Percentiles rank a stretch among this genome's conserved stretches.
phyloP scores from a whole-genome alignment of 2,329 filamentous ascomycete genomes.

The Nothomitra cinnamomea region DNA sequence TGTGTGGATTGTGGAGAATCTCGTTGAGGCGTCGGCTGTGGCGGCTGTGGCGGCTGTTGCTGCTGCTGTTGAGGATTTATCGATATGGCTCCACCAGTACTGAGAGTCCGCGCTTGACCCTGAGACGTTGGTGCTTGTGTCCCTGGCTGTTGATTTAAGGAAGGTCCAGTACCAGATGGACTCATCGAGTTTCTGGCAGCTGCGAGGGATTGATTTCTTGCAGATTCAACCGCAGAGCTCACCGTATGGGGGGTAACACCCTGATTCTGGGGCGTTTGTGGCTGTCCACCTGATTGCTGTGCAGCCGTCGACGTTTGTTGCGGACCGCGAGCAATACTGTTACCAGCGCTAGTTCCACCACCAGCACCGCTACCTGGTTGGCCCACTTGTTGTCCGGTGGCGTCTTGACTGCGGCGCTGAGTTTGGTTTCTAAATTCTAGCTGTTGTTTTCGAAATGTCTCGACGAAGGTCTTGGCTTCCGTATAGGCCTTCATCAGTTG shows the following conservation, averaged over 20 bases:
- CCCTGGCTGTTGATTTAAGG: slow-evolving; percentile 13
- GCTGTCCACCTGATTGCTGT: background rate
- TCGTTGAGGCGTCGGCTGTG: slow-evolving; percentile 13
- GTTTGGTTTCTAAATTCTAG: slow-evolving; percentile 1
- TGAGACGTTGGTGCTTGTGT: slow-evolving; percentile 10
- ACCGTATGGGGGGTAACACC: slow-evolving; percentile 28
- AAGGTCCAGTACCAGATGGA: slow-evolving; percentile 9
- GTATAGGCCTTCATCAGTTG: background rate
- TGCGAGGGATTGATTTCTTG: slow-evolving; percentile 22
- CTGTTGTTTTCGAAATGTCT: slow-evolving; percentile 6
- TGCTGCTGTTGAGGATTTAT: slow-evolving; percentile 8
- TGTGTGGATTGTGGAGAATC: slow-evolving; percentile 16
- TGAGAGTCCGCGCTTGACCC: slow-evolving; percentile 11
- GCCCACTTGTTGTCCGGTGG: background rate
- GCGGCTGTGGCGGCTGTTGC: slow-evolving; percentile 8
- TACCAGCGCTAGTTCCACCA: background rate
- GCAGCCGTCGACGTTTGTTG: background rate
- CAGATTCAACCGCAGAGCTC: slow-evolving; percentile 29
- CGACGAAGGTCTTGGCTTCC: slow-evolving; percentile 3
- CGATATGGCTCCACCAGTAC: slow-evolving; percentile 2
- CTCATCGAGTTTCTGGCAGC: slow-evolving; percentile 12
- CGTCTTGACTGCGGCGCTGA: background rate
- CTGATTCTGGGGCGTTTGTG: slow-evolving; percentile 7
- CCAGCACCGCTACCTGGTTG: background rate
- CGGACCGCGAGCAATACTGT: background rate